These are phyloP conservation scores for Apiotrichum siamense DNA, from an alignment of 1,284 basidiomycete species.

Conservation along the genomic window DNA sequence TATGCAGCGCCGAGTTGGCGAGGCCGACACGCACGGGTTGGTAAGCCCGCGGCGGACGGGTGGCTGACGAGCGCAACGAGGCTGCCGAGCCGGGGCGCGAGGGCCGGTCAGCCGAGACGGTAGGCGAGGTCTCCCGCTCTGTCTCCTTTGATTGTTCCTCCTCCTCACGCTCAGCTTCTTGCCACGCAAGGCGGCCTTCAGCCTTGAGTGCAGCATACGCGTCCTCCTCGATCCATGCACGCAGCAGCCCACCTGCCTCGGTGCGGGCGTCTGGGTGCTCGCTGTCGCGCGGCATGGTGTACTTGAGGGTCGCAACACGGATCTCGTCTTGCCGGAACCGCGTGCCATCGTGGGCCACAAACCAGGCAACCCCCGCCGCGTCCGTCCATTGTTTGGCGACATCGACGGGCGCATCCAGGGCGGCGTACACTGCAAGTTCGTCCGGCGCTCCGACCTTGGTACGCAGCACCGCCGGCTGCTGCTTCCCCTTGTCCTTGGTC, in stretches of 20 bases:
- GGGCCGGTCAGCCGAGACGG: background rate
- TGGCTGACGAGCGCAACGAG: background rate
- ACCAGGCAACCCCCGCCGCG: constrained; percentile 14
- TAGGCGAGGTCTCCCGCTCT: background rate
- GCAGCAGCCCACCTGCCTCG: constrained; percentile 8
- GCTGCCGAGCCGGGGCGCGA: background rate
- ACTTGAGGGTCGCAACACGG: constrained; percentile 13
- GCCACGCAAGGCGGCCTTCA: constrained; percentile 13
- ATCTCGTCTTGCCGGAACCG: constrained; percentile 11
- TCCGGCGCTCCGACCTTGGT: constrained; percentile 4
- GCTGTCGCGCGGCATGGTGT: constrained; percentile 15
- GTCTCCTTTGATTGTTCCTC: background rate
- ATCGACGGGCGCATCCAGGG: background rate
- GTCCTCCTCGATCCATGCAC: constrained; percentile 12
- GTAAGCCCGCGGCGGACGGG: constrained; percentile 3
- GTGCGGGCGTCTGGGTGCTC: constrained; percentile 17
- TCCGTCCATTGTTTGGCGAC: constrained; percentile 5
- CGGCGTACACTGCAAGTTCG: constrained; percentile 8
- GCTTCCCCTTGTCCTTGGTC: background rate
- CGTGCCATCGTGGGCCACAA: background rate
- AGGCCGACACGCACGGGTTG: constrained; percentile 3
- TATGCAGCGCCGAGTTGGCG: background rate
- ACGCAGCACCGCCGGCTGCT: background rate
- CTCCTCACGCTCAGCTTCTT: background rate
- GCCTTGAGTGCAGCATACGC: constrained; percentile 8